A percentile compares a stretch with the other conserved stretches of the same genome.
phyloP scores from a whole-genome alignment of 331 rosid species.

The Stylosanthes scabra region DNA sequence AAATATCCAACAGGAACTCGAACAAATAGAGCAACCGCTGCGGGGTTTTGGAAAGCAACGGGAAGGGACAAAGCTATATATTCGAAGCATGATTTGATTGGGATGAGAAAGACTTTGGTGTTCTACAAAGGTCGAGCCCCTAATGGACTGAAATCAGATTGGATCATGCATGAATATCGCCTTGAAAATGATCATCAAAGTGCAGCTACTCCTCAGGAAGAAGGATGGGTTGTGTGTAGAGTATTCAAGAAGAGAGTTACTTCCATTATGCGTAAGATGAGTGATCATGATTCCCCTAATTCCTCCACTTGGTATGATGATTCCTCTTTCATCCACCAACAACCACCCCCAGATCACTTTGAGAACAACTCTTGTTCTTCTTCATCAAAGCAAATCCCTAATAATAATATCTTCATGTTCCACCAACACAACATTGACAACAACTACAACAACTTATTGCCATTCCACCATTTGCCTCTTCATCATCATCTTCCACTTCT shows the following conservation, averaged over 20 bases:
- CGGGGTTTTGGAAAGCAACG: conserved; percentile 99
- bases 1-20: conserved; percentile 94
- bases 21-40: conserved; percentile 92
- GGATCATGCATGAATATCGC: conserved; percentile 98
- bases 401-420: conserved; percentile 35
- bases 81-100: conserved; percentile 80
- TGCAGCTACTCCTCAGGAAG: conserved; percentile 63
- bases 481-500: conserved; percentile 77
- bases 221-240: conserved; percentile 96
- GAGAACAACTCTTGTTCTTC: conserved; percentile 34
- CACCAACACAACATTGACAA: conserved; percentile 65
- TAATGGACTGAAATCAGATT: conserved; percentile 93
- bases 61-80: conserved; percentile 97
- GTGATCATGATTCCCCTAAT: conserved; percentile 78
- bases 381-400: conserved; percentile 68
- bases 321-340: conserved; percentile 66
- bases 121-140: conserved; percentile 97
- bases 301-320: conserved; percentile 81
- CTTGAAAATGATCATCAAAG: conserved; percentile 91
- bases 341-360: conserved; percentile 17
- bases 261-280: conserved; percentile 66
- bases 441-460: conserved; percentile 51
- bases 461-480: conserved; percentile 53
- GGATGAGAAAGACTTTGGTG: conserved; percentile 95
- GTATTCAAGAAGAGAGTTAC: conserved; percentile 95